A percentile compares a stretch with the other conserved stretches of the same genome.
Evolutionary conservation across 345 rosid genomes (phyloP).

Genomic region (Citrus unshiu): DNA sequence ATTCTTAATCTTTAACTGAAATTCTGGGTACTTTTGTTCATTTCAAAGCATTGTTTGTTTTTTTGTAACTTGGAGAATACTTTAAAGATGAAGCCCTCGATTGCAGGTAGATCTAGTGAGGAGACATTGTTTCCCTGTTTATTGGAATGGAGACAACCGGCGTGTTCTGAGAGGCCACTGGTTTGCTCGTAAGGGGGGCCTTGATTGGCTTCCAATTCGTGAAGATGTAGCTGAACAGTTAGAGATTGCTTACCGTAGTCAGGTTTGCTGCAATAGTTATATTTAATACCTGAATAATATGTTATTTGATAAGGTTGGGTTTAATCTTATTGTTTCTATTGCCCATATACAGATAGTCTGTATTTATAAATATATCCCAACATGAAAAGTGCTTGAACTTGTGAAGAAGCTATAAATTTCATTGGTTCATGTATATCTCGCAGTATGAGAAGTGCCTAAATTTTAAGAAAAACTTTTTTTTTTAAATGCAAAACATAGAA

Average conservation of each 20-base stretch:
- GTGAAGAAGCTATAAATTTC: not conserved
- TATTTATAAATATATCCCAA: not conserved
- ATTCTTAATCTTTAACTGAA: not conserved
- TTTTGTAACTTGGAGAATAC: not conserved
- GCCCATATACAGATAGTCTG: not conserved
- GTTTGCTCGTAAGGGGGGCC: constrained; percentile 93
- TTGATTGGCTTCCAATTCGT: constrained; percentile 93
- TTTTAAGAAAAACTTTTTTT: too few relatives aligned
- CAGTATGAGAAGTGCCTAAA: too few relatives aligned
- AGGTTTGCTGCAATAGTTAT: constrained; percentile 41
- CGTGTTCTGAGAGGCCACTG: constrained; percentile 98
- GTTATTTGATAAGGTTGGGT: not conserved
- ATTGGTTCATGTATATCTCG: not conserved
- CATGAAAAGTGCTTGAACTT: not conserved
- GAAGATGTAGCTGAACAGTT: constrained; percentile 91
- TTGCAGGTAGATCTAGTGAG: constrained; percentile 79
- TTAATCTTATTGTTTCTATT: not conserved
- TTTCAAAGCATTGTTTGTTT: not conserved
- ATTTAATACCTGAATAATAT: not conserved
- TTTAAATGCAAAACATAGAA: too few relatives aligned
- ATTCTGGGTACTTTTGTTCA: not conserved
- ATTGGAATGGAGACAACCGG: constrained; percentile 95
- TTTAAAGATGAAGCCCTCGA: constrained; percentile 18
- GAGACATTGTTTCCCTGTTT: constrained; percentile 89
- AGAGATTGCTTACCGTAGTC: constrained; percentile 71